Evolutionary conservation across 305 asterid genomes (phyloP).

Genomic region (Fraxinus sp.): DNA sequence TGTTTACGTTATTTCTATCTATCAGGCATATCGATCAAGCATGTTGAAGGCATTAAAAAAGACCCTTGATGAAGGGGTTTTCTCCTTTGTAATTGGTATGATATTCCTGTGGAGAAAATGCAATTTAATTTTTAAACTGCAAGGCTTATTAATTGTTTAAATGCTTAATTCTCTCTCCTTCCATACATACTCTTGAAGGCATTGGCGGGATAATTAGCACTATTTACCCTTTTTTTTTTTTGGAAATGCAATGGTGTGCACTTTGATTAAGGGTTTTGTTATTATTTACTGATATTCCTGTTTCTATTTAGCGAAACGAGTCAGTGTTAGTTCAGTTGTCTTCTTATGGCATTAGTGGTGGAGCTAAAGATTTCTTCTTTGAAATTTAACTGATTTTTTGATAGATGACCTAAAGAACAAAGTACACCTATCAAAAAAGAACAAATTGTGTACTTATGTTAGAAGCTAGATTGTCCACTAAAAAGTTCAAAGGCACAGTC

Average conservation of each 20-base stretch:
- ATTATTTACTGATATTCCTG: constrained; percentile 4
- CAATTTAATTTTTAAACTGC: constrained; percentile 10
- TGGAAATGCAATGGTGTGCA: constrained; percentile 30
- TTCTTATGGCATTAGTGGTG: constrained; percentile 28
- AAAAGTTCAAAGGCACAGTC: constrained; percentile 42
- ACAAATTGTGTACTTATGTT: constrained; percentile 32
- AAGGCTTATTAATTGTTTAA: constrained; percentile 23
- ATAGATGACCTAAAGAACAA: constrained; percentile 14
- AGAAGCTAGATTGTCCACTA: constrained; percentile 45
- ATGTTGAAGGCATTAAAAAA: constrained; percentile 97
- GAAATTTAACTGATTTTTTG: constrained; percentile 25
- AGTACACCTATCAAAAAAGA: constrained; percentile 7
- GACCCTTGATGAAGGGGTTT: constrained; percentile 96
- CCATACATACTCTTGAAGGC: constrained; percentile 18
- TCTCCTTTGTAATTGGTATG: constrained; percentile 96
- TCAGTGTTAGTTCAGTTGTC: constrained; percentile 19
- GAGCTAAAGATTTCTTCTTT: constrained; percentile 26
- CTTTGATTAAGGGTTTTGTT: constrained; percentile 14
- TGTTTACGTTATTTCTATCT: constrained; percentile 28
- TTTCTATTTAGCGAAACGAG: constrained; percentile 21
- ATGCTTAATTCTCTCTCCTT: constrained; percentile 11
- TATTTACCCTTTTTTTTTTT: constrained; percentile 18
- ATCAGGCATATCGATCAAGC: constrained; percentile 95
- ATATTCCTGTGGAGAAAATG: constrained; percentile 31
- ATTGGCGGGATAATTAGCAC: constrained; percentile 15